Evolutionary conservation across 1,284 basidiomycete genomes (phyloP), one percentile per base, ranked within the genome.

Genomic region (Mycena citricolor): DNA sequence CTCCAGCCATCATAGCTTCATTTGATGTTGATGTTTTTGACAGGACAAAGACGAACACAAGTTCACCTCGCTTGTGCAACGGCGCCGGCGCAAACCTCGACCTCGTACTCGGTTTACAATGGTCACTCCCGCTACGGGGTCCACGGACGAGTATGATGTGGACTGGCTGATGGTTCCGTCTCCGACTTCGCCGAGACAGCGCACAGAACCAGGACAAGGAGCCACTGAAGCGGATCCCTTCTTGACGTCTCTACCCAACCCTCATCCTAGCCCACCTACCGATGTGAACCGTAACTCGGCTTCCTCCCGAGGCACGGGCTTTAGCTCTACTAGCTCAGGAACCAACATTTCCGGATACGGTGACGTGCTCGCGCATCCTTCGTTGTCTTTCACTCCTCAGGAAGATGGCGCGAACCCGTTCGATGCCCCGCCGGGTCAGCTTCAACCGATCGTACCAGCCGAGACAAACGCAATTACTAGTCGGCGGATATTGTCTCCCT

Each of bases 91-190:
- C 32, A n/a, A n/a, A n/a, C n/a, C n/a, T n/a, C 46, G 42, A 23
- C 14, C 26, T 12, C 50, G 51, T 40, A 49, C 44, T 2, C 43
- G 51, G 32, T 52, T 52, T 34, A 49, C 51, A 1, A 52, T 52
- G 43, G 10, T 52, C 36, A 52, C 51, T 1, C 8, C 34, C 17
- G 44, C 29, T 24, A 19, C 8, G 23, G 21, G 30, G 12, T 28
- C 10, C 13, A 37, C 32, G 17, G 42, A 39, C 4, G 35, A 33
- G 6, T 11, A 46, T 13, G 45, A 44, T 20, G 49, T 20, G 4
- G 46, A 48, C 19, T 48, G 46, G 51, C 35, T 33, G 8, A 17
- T 48, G 8, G 46, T 52, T 22, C 22, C 8, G 2, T 20, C 23
- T 8, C 31, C 31, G 23, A 29, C 38, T 32, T 40, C 28, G 21